Evolutionary conservation across 257 asterid genomes (phyloP).

Genomic region (Cordia subcordata): DNA sequence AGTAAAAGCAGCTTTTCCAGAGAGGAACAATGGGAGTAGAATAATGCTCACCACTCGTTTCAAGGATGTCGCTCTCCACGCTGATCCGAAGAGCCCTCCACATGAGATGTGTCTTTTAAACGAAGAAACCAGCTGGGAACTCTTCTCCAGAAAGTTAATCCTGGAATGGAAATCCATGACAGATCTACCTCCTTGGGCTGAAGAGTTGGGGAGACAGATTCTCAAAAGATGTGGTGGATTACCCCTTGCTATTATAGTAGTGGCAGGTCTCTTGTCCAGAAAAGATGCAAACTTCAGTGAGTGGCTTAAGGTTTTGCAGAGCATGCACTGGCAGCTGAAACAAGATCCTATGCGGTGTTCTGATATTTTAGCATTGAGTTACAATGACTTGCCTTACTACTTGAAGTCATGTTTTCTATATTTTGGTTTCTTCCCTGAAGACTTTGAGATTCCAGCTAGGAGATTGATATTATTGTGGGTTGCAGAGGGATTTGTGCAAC

Average conservation of each 20-base stretch:
- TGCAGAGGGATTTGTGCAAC: slow-evolving; percentile 25
- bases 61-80: slow-evolving; percentile 14
- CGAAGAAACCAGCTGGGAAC: slow-evolving; percentile 11
- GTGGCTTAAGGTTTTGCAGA: slow-evolving; percentile 17
- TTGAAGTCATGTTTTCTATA: background rate
- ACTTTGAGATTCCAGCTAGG: slow-evolving; percentile 12
- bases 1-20: slow-evolving; percentile 15
- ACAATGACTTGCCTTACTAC: background rate
- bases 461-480: slow-evolving; percentile 24
- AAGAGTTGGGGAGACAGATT: slow-evolving; percentile 10
- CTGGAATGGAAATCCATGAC: background rate
- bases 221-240: slow-evolving; percentile 14
- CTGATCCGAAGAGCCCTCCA: slow-evolving; percentile 8
- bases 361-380: slow-evolving; percentile 4
- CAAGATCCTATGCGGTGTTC: slow-evolving; percentile 11
- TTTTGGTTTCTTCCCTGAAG: background rate
- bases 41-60: slow-evolving; percentile 12
- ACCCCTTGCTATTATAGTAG: slow-evolving; percentile 16
- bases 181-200: slow-evolving; percentile 13
- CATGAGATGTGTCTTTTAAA: slow-evolving; percentile 5
- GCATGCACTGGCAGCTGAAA: slow-evolving; percentile 14
- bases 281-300: slow-evolving; percentile 5
- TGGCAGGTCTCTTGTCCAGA: slow-evolving; percentile 15
- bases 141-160: slow-evolving; percentile 8
- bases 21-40: slow-evolving; percentile 16